Base-by-base conservation (phyloP, 192 early-diverging fungal species). In the Spizellomyces punctatus region DNA sequence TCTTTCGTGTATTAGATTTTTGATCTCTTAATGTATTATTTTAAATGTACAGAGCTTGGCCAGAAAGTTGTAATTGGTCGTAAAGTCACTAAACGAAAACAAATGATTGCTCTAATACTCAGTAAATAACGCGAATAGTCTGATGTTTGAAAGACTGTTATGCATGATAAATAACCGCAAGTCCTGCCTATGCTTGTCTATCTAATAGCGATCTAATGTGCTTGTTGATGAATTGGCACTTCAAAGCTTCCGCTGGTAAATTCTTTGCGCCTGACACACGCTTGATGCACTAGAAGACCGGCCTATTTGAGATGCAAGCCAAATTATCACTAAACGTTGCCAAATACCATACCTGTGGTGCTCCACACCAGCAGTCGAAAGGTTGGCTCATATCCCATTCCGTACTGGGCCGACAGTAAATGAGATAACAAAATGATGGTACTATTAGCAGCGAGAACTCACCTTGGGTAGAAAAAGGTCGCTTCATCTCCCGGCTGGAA, bases 361-460 rank as follows among this genome's bases (percentile, higher is more conserved):
- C 71, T 10, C 78, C 78, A 55, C 82, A 84, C 82, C 82, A 84
- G 72, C 82, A 84, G 22, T 67, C 46, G 65, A 84, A 84, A 10
- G 78, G 69, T 67, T 84, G 78, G 54, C 57, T 65, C 82, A 84
- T 84, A 27, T 79, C 79, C 76, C 79, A 84, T 52, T 84, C 82
- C 9, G 78, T 79, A 46, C 67, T 71, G 14, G 19, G 4, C 12
- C 12, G 50, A 54, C 1, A 54, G 14, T 2, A 12, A 4, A 54
- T 12, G 17, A n/a, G 50, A n/a, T 54, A 54, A 54, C 50, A 19
- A 54, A 54, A 54, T 1, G 27, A 3, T 12, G 50, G 17, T 54
- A 54, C 50, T 19, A 36, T n/a, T 17, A 61, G n/a, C 10, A 61
- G n/a, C 16, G 10, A 61, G 36, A 1, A 22, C 19, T 3, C 17